These are phyloP conservation scores for Amaranthus hypochondriacus DNA, from an alignment of 148 eudicot genomes.

Conservation along the genomic window DNA sequence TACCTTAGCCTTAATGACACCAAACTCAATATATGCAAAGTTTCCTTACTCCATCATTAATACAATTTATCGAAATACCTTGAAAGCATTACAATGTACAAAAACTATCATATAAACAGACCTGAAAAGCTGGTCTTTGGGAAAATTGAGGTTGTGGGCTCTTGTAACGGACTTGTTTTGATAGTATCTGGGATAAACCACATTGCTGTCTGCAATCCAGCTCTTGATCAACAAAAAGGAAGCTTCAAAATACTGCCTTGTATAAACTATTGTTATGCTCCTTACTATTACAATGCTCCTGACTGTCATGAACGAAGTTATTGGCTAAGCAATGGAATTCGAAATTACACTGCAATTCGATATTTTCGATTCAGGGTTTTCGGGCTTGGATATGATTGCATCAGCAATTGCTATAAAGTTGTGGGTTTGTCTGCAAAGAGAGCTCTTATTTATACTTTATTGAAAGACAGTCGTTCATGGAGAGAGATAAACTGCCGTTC, in stretches of 20 bases:
- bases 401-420: neutral
- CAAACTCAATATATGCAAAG: constrained; percentile 4
- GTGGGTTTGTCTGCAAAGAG: neutral
- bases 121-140: neutral
- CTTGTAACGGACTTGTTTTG: constrained; percentile 15
- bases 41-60: constrained; percentile 1
- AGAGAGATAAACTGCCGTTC: neutral
- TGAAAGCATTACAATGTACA: neutral
- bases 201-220: constrained; percentile 17
- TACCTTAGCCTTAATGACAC: neutral
- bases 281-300: neutral
- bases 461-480: constrained; percentile 12
- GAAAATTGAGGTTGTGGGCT: constrained; percentile 10
- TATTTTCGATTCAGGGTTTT: neutral
- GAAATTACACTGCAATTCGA: neutral
- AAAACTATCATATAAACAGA: no score
- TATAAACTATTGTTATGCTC: neutral
- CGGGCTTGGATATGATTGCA: constrained; percentile 17
- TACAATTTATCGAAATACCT: no score
- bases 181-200: constrained; percentile 8
- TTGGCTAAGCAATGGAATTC: neutral
- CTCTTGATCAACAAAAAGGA: neutral
- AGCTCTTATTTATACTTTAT: neutral
- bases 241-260: constrained; percentile 15
- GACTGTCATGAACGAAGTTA: neutral